Percentiles rank a stretch among this genome's conserved stretches.
phyloP scores from a whole-genome alignment of 192 early-diverging fungal species.

The Diversispora epigaea region DNA sequence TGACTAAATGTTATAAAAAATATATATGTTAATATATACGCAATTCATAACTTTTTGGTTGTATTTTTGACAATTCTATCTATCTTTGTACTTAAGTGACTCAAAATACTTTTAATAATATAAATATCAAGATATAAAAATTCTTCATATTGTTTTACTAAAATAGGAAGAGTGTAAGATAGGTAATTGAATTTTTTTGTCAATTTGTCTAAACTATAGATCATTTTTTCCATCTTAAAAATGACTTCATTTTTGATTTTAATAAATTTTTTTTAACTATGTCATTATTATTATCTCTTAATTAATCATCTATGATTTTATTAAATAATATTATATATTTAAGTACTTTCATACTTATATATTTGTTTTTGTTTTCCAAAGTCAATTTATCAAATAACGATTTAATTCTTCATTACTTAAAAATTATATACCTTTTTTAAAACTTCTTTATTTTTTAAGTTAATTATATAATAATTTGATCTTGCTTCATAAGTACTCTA shows the following conservation, averaged over 20 bases:
- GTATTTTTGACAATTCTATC: background rate
- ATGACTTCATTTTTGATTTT: background rate
- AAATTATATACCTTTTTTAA: background rate
- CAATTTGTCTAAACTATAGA: background rate
- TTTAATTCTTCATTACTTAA: background rate
- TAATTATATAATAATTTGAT: background rate
- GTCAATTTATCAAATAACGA: background rate
- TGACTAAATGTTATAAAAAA: constrained; percentile 24
- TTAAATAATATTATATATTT: constrained; percentile 1
- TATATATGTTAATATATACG: background rate
- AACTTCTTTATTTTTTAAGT: background rate
- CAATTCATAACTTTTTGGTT: background rate
- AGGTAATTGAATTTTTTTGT: too few relatives aligned
- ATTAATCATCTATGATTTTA: background rate
- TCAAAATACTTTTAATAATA: constrained; percentile 14
- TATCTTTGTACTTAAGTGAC: background rate
- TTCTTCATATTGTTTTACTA: too few relatives aligned
- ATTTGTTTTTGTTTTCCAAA: background rate
- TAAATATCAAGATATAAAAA: background rate
- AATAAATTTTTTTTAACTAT: constrained; percentile 7
- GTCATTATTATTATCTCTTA: background rate
- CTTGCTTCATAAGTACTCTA: background rate
- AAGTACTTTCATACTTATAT: background rate
- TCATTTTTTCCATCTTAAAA: background rate
- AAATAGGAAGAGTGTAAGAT: too few relatives aligned